Base-by-base conservation (phyloP, 768 basidiomycete species). In the Lactifluus pinguis region DNA sequence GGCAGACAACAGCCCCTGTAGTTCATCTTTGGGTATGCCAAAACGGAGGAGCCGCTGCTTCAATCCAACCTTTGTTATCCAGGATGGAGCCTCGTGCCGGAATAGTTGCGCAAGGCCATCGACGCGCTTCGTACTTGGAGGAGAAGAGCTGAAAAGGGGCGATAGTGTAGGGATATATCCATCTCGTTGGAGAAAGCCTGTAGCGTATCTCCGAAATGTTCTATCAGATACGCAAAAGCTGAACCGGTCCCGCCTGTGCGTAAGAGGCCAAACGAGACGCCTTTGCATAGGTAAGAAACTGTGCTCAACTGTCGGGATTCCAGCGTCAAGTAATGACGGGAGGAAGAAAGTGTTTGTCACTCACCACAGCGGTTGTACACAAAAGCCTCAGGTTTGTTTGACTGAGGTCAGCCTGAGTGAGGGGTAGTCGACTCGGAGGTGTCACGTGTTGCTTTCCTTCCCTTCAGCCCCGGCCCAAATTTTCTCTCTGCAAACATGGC, bases 1-100 rank as follows among this genome's bases (percentile, higher is more conserved):
- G 5, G 67, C 66, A 4, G 68, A 61, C 6, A 87, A 75, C 4
- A 85, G 75, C 10, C 70, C 72, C 2, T 57, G 55, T 2, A 77
- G 56, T 57, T 84, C 75, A 0, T 51, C 34, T 2, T 57, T 34
- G 17, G 78, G 77, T 17, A 87, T 72, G 11, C 84, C 85, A 60
- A 80, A 84, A 1, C 71, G 64, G 14, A 69, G 61, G 15, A 87
- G 70, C 38, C 84, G 80, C 3, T 67, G 57, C 14, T 56, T 69
- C 2, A 81, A 71, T 51, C 55, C 60, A 14, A 55, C 48, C 30
- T 53, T 61, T 47, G 41, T 39, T 32, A n/a, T 39, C 63, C 63
- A 64, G 30, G 60, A 44, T 45, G 50, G 39, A 29, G 8, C 63
- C 52, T 62, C 51, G n/a, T 53, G 51, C 39, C 19, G 63, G 45